Base-by-base conservation (phyloP, 371 early-diverging fungal genomes). In the Mucor lusitanicus region DNA sequence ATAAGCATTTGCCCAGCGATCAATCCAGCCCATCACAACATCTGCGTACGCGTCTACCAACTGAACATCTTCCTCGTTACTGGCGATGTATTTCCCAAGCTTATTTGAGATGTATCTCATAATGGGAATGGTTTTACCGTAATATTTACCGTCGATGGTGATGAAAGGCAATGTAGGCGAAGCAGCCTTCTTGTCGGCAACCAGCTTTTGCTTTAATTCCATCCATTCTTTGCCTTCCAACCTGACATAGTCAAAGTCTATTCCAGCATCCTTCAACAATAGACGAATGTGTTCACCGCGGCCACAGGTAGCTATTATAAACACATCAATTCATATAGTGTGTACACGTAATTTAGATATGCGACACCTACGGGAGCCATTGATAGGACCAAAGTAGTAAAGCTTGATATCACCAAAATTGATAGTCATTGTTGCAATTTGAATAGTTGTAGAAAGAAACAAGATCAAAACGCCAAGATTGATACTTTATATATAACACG, bases 211-310 rank as follows among this genome's bases (percentile, higher is more conserved):
- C 62, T 75, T 78, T 7, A 54, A 21, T 6, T 32, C 63, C 21
- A 30, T 2, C 67, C 73, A 75, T n/a, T 70, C 58, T 27, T 65
- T 68, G 21, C n/a, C 15, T 12, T 35, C 50, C 6, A 53, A 21
- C 32, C 69, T 61, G 5, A 65, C 42, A 46, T 75, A 78, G 23
- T 75, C 71, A 23, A 73, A 66, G 0, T 67, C 44, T 30, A 69
- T 54, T 13, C 71, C 73, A 21, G 75, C 68, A 33, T 78, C 78
- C 53, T 73, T 61, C 19, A 78, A 65, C 17, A 78, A 40, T 13
- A 75, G 55, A 13, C 71, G 70, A 11, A 75, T 12, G 13, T 46
- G 15, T 28, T 75, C 78, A 59, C 75, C 78, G 57, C 71, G 68
- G 17, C 73, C 78, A 17, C 57, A 30, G 6, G 54, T 65, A 27